These are phyloP conservation scores for Lipomyces yamadae DNA, from an alignment of 805 yeast genomes.

Conservation along the genomic window DNA sequence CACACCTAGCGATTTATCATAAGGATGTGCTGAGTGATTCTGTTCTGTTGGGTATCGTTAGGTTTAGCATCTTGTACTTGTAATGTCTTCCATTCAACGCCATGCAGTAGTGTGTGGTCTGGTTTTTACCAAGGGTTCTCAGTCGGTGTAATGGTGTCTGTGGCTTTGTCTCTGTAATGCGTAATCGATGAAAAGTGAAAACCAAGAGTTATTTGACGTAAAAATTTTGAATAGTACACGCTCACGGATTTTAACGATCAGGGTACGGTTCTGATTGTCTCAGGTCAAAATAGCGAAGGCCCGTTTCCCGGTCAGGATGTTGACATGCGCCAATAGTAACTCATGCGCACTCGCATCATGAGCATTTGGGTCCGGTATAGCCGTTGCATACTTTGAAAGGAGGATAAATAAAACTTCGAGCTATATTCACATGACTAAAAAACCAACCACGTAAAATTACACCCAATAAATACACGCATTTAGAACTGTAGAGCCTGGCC, in stretches of 20 bases:
- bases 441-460: conserved; percentile 9
- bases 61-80: background rate
- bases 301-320: background rate
- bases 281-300: no score
- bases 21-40: background rate
- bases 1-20: background rate
- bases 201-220: background rate
- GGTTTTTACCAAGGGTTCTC: background rate
- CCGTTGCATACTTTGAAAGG: background rate
- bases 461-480: conserved; percentile 10
- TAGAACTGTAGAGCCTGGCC: conserved; percentile 99
- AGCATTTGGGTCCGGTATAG: background rate
- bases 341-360: background rate
- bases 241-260: background rate
- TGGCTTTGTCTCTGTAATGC: background rate
- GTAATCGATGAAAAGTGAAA: background rate
- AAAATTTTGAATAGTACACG: background rate
- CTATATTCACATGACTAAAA: conserved; percentile 9
- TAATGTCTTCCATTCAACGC: background rate
- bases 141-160: background rate
- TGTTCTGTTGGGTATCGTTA: background rate
- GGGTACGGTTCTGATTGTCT: background rate
- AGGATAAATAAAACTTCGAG: background rate
- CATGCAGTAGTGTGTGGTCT: background rate
- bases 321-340: background rate